A percentile compares a stretch with the other conserved stretches of the same genome.
phyloP scores from a whole-genome alignment of 2,329 filamentous ascomycete genomes.

The Aspergillus ibericus region DNA sequence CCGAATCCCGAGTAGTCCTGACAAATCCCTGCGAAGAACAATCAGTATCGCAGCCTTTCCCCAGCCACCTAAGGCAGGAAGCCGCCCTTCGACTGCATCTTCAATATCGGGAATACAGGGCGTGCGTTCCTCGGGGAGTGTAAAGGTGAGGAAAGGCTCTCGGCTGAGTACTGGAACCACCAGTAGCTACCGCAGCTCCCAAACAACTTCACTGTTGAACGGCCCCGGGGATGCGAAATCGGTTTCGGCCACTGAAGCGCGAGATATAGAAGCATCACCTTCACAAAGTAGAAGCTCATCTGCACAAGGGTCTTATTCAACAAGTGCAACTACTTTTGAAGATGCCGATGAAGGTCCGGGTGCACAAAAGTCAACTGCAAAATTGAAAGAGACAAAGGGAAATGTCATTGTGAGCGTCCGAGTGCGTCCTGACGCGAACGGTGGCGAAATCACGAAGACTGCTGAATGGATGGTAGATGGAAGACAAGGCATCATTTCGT shows the following conservation, averaged over 20 bases:
- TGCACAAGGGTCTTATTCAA: slow-evolving; percentile 87
- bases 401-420: slow-evolving; percentile 96
- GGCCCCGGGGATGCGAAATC: slow-evolving; percentile 75
- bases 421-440: slow-evolving; percentile 75
- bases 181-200: slow-evolving; percentile 50
- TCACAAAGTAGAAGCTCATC: slow-evolving; percentile 89
- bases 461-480: slow-evolving; percentile 93
- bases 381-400: slow-evolving; percentile 73
- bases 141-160: slow-evolving; percentile 57
- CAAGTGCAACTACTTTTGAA: slow-evolving; percentile 84
- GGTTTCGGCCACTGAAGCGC: slow-evolving; percentile 61
- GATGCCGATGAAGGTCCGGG: slow-evolving; percentile 63
- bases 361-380: slow-evolving; percentile 32
- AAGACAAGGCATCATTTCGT: slow-evolving; percentile 76
- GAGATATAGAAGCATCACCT: slow-evolving; percentile 77
- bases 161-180: slow-evolving; percentile 57
- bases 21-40: slow-evolving; percentile 76
- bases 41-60: slow-evolving; percentile 95
- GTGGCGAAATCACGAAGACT: slow-evolving; percentile 60
- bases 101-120: slow-evolving; percentile 39
- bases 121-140: slow-evolving; percentile 29
- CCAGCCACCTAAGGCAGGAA: slow-evolving; percentile 73
- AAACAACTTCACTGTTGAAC: slow-evolving; percentile 74
- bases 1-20: slow-evolving; percentile 54
- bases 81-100: slow-evolving; percentile 62